Conservation (phyloP, 768 basidiomycete genomes). For the Lentinula sp. region DNA sequence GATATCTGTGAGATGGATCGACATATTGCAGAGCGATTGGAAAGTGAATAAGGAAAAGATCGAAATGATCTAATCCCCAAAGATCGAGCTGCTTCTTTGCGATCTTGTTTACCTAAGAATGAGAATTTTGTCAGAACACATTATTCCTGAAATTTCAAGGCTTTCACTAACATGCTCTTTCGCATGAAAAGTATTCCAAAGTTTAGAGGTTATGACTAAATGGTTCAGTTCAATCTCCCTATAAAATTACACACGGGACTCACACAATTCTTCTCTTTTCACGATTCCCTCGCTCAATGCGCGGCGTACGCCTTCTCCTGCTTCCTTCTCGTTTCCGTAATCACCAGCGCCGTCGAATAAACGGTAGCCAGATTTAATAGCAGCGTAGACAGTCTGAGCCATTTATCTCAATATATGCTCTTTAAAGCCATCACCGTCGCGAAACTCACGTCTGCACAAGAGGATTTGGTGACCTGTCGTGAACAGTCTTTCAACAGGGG, state of each 20-base stretch:
- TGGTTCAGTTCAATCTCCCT: not conserved
- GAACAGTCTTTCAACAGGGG: not conserved
- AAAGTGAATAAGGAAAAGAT: conserved; percentile 81
- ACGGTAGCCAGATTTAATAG: conserved; percentile 82
- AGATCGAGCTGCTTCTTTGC: conserved; percentile 61
- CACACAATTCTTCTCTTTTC: conserved; percentile 83
- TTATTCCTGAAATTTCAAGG: not conserved
- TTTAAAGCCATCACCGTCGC: not conserved
- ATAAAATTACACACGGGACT: conserved; percentile 20
- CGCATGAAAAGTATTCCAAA: conserved; percentile 87
- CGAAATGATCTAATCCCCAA: conserved; percentile 86
- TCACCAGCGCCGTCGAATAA: conserved; percentile 83
- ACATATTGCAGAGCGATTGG: conserved; percentile 79
- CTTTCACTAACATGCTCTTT: conserved; percentile 56
- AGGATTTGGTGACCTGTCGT: conserved; percentile 47
- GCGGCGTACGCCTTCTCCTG: conserved; percentile 69
- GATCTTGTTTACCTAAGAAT: conserved; percentile 41
- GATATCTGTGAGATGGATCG: conserved; percentile 68
- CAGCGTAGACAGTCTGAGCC: conserved; percentile 68
- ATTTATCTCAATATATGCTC: not conserved
- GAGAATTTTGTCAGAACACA: not conserved
- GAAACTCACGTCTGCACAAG: conserved; percentile 52
- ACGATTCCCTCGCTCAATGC: conserved; percentile 81
- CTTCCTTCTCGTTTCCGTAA: conserved; percentile 88
- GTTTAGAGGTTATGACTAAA: conserved; percentile 84